Evolutionary conservation across 192 early-diverging fungal species (phyloP).

Genomic region (Linnemannia schmuckeri): DNA sequence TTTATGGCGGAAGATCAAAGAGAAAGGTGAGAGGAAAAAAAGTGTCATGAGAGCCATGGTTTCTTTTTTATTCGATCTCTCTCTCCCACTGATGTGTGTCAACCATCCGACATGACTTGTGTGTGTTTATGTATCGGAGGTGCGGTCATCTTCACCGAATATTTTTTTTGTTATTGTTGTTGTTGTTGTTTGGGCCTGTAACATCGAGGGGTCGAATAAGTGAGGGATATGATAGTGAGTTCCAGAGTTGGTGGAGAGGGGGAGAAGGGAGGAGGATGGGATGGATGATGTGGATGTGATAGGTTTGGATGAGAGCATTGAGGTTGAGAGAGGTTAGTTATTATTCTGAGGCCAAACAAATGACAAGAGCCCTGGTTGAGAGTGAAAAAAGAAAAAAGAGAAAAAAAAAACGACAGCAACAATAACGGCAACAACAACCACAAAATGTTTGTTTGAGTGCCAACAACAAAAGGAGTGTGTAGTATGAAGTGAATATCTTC

Average conservation of each 20-base stretch:
- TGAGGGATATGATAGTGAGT: background rate
- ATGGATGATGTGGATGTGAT: background rate
- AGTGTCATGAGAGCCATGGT: background rate
- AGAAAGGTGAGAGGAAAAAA: background rate
- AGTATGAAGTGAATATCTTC: background rate
- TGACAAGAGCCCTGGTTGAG: slow-evolving; percentile 4
- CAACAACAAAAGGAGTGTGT: background rate
- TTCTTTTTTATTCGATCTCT: background rate
- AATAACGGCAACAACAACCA: background rate
- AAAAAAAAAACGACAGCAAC: background rate
- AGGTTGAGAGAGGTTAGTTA: background rate
- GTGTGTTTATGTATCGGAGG: background rate
- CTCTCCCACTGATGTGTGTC: background rate
- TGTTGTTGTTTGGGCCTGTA: background rate
- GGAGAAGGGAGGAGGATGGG: background rate
- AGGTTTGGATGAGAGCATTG: background rate
- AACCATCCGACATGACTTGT: background rate
- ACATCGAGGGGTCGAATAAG: background rate
- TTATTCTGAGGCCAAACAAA: slow-evolving; percentile 11
- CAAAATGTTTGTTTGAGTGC: background rate
- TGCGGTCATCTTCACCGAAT: background rate
- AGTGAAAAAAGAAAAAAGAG: background rate
- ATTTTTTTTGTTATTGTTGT: background rate
- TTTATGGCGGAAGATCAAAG: background rate
- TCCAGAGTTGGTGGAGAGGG: slow-evolving; percentile 5